Base-by-base conservation (phyloP, 2,329 filamentous ascomycete genomes). In the Chrysoporthe puriensis region DNA sequence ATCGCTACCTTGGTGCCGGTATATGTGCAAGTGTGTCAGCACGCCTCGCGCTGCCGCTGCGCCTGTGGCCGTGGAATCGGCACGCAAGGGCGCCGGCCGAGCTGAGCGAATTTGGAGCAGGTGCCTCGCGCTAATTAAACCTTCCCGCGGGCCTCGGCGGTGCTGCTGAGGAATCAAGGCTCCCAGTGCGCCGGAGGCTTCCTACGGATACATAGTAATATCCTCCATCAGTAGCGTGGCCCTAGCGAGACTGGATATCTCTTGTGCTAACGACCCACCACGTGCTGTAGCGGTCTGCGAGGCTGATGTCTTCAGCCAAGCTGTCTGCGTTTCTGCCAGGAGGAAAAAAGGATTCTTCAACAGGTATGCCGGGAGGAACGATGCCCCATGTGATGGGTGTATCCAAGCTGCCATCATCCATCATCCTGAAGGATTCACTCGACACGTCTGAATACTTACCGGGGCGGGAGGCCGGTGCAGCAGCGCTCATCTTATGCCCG, bases 401-500 rank as follows among this genome's bases (percentile, higher is more conserved):
- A 26, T 52, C 48, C 48, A 48, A 48, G 44, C 44, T 14, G 48
- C 9, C 59, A 32, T 44, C 32, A 16, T 21, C 9, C 59, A 32
- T 44, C 32, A 16, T 21, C 26, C 34, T 63, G 3, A 42, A 62
- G n/a, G 61, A 63, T 50, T 42, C 36, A n/a, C 46, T 26, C 40
- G 7, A 26, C 40, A 21, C 26, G 44, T 26, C 32, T 6, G 4
- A 36, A 57, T 42, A 56, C 63, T 62, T 42, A 56, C 63, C 62
- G 48, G 40, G 46, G 26, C 26, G 40, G 32, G n/a, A n/a, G 36
- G 42, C 50, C 11, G 46, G 60, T 44, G 21, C 40, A 62, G 58
- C 62, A 50, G 46, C 62, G 62, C 48, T 46, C 50, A 34, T 54
- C 50, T 54, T 26, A 14, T 54, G 48, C 59, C 54, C 48, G 32